phyloP scores from a whole-genome alignment of 2,329 filamentous ascomycete genomes.

The Fusarium sp. region DNA sequence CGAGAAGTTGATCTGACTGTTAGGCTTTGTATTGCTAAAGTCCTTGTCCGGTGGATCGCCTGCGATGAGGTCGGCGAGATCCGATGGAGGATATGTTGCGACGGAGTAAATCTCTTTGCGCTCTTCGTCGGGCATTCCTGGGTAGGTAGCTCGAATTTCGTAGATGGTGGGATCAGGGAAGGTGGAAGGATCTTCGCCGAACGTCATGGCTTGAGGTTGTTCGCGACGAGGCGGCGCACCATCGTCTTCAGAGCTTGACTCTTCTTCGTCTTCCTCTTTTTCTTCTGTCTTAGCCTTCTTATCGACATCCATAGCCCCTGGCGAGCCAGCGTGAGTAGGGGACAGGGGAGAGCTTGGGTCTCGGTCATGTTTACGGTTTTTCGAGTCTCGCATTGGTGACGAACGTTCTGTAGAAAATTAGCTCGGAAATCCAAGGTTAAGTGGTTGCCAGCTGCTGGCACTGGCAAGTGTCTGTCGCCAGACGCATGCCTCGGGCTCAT shows the following conservation, averaged over 20 bases:
- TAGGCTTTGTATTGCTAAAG: constrained; percentile 93
- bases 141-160: constrained; percentile 81
- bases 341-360: constrained; percentile 70
- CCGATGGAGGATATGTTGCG: constrained; percentile 80
- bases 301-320: constrained; percentile 69
- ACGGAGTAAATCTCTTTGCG: constrained; percentile 91
- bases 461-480: neutral
- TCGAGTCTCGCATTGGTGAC: constrained; percentile 64
- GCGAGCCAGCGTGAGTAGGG: constrained; percentile 62
- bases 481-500: neutral
- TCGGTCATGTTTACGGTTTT: constrained; percentile 61
- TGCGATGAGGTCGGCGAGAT: constrained; percentile 86
- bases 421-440: neutral
- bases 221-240: constrained; percentile 70
- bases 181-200: constrained; percentile 91
- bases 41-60: constrained; percentile 93
- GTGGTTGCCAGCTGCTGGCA: constrained; percentile 12
- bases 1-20: constrained; percentile 91
- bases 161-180: constrained; percentile 94
- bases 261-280: constrained; percentile 48
- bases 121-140: constrained; percentile 85
- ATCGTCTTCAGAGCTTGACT: constrained; percentile 68
- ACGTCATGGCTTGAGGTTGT: constrained; percentile 83
- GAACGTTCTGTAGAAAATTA: constrained; percentile 59
- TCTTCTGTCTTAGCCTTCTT: constrained; percentile 57